phyloP scores from a whole-genome alignment of 306 rosid species.

The Acacia acuminata region DNA sequence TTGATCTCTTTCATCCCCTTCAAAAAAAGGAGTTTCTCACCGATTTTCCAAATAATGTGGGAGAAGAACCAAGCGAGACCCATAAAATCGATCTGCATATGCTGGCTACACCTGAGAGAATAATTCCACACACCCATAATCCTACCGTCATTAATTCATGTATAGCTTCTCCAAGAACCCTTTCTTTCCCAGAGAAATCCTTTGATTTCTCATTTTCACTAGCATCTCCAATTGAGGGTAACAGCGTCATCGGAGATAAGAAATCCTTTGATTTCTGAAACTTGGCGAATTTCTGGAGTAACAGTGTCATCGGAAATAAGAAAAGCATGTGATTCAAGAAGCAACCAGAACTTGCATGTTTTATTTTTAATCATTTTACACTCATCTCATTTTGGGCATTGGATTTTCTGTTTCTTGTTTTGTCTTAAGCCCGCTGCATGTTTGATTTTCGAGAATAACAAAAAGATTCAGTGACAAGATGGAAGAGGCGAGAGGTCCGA shows the following conservation, averaged over 20 bases:
- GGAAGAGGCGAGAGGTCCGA: not conserved
- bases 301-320: constrained; percentile 34
- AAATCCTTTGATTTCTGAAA: constrained; percentile 36
- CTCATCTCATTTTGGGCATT: not conserved
- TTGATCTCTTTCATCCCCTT: constrained; percentile 62
- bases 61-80: not conserved
- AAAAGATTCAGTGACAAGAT: constrained; percentile 32
- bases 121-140: constrained; percentile 58
- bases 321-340: not conserved
- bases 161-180: constrained; percentile 45
- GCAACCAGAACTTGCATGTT: no score
- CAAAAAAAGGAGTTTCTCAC: constrained; percentile 27
- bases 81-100: constrained; percentile 37
- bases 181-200: constrained; percentile 38
- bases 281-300: constrained; percentile 49
- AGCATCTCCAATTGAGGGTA: constrained; percentile 27
- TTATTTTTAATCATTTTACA: not conserved
- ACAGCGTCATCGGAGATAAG: constrained; percentile 2
- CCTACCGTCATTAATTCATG: constrained; percentile 49
- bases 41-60: not conserved
- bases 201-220: constrained; percentile 27
- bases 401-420: not conserved
- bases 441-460: constrained; percentile 18
- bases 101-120: constrained; percentile 49
- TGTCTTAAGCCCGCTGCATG: constrained; percentile 13